A percentile compares a stretch with the other conserved stretches of the same genome.
Evolutionary conservation across 1,284 basidiomycete genomes (phyloP).

Genomic region (Rhodotorula sp.): DNA sequence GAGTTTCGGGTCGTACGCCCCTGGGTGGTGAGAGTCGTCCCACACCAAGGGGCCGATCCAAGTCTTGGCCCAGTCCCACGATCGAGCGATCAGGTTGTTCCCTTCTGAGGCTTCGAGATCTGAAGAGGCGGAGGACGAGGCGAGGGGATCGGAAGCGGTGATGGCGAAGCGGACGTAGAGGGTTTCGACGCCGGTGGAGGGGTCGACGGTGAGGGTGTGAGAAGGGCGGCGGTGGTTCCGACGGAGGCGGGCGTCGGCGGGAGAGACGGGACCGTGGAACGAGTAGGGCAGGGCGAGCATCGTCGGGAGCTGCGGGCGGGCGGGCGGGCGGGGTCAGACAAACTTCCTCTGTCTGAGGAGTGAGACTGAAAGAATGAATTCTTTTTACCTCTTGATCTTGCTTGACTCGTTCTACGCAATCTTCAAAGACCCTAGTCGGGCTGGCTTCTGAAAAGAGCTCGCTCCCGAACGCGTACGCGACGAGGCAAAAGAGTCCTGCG

Average conservation of each 20-base stretch:
- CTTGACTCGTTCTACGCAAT: slow-evolving; percentile 33
- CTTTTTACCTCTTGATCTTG: slow-evolving; percentile 21
- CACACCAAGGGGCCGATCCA: slow-evolving; percentile 34
- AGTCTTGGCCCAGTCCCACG: slow-evolving; percentile 29
- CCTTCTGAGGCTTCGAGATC: not conserved
- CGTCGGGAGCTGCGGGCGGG: slow-evolving; percentile 11
- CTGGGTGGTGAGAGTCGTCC: slow-evolving; percentile 31
- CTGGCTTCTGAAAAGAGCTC: slow-evolving; percentile 31
- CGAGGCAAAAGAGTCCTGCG: slow-evolving; percentile 18
- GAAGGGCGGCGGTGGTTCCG: slow-evolving; percentile 30
- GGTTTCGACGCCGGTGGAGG: slow-evolving; percentile 24
- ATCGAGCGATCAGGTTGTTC: not conserved
- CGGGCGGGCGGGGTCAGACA: not conserved
- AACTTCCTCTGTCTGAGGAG: too few relatives aligned
- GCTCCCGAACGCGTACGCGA: slow-evolving; percentile 28
- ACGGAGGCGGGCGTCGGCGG: slow-evolving; percentile 10
- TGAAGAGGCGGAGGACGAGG: not conserved
- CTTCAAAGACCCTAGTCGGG: slow-evolving; percentile 40
- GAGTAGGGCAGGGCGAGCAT: slow-evolving; percentile 29
- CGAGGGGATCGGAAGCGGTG: slow-evolving; percentile 13
- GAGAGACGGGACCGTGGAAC: slow-evolving; percentile 32
- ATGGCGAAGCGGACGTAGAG: slow-evolving; percentile 37
- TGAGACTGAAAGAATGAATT: too few relatives aligned
- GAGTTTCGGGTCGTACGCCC: slow-evolving; percentile 9
- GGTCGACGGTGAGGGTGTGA: slow-evolving; percentile 22